Evolutionary conservation across 2,329 filamentous ascomycete species (phyloP).

Genomic region (Fusarium verrucosum): DNA sequence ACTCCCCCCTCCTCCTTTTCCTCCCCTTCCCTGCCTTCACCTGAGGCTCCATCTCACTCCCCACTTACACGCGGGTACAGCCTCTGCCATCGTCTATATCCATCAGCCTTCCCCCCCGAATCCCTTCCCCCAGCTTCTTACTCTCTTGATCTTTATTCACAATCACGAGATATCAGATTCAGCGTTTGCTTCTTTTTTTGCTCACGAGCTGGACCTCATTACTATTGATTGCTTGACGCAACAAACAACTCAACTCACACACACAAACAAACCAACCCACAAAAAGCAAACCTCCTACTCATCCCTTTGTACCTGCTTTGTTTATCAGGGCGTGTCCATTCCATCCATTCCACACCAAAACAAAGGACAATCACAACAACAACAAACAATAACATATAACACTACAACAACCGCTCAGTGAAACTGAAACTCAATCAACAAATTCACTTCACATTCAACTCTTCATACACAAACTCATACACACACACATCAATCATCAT

Average conservation of each 20-base stretch:
- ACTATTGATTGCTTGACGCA: conserved; percentile 38
- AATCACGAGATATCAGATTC: conserved; percentile 6
- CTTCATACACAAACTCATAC: not conserved
- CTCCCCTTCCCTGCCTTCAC: conserved; percentile 24
- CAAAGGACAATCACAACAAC: conserved; percentile 23
- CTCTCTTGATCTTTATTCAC: conserved; percentile 1
- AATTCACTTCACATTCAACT: not conserved
- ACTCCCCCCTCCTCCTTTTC: too few species aligned
- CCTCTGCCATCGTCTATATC: conserved; percentile 31
- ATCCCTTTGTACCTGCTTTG: conserved; percentile 26
- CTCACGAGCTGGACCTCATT: conserved; percentile 33
- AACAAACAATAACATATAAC: conserved; percentile 18
- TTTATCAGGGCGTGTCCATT: conserved; percentile 31
- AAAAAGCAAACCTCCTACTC: not conserved
- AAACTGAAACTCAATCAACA: conserved; percentile 11
- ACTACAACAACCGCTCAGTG: not conserved
- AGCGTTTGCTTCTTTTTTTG: conserved; percentile 13
- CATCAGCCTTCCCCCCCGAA: conserved; percentile 34
- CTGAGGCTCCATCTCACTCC: conserved; percentile 34
- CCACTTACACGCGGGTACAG: conserved; percentile 15
- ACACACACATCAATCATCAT: conserved; percentile 21
- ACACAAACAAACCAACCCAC: conserved; percentile 17
- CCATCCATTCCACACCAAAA: conserved; percentile 31
- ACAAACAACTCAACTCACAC: conserved; percentile 17
- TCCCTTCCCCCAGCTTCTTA: conserved; percentile 20